Conservation (phyloP, 2,329 filamentous ascomycete genomes). For the Alternaria infectoria region DNA sequence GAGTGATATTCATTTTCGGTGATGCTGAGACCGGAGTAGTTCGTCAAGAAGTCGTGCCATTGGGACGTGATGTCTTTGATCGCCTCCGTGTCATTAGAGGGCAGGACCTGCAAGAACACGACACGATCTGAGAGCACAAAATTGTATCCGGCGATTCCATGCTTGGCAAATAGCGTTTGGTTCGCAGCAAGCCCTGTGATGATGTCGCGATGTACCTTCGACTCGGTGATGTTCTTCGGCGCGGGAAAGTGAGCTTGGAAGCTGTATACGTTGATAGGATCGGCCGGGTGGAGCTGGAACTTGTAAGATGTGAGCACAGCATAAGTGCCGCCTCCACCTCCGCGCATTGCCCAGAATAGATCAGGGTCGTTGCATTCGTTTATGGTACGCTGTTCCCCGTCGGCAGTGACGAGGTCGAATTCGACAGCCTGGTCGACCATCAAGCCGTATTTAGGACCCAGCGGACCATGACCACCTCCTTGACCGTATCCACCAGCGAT, state of each 20-base stretch:
- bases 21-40: constrained; percentile 41
- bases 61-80: constrained; percentile 36
- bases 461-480: constrained; percentile 62
- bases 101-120: constrained; percentile 40
- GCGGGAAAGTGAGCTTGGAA: constrained; percentile 40
- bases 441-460: constrained; percentile 55
- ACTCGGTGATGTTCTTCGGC: constrained; percentile 37
- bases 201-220: constrained; percentile 40
- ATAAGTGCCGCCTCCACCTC: constrained; percentile 46
- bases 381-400: constrained; percentile 38
- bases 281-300: constrained; percentile 43
- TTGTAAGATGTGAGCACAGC: constrained; percentile 46
- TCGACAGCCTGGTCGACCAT: constrained; percentile 48
- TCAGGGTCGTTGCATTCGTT: constrained; percentile 44
- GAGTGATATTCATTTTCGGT: constrained; percentile 40
- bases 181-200: constrained; percentile 40
- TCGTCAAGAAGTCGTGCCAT: constrained; percentile 39
- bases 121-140: constrained; percentile 42
- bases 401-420: constrained; percentile 44
- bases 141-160: constrained; percentile 46
- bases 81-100: constrained; percentile 30
- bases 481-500: constrained; percentile 52
- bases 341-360: constrained; percentile 48
- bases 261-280: constrained; percentile 45
- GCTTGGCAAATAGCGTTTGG: constrained; percentile 35